Conservation (phyloP, 2,329 filamentous ascomycete species). For the Pseudocercospora ulei region DNA sequence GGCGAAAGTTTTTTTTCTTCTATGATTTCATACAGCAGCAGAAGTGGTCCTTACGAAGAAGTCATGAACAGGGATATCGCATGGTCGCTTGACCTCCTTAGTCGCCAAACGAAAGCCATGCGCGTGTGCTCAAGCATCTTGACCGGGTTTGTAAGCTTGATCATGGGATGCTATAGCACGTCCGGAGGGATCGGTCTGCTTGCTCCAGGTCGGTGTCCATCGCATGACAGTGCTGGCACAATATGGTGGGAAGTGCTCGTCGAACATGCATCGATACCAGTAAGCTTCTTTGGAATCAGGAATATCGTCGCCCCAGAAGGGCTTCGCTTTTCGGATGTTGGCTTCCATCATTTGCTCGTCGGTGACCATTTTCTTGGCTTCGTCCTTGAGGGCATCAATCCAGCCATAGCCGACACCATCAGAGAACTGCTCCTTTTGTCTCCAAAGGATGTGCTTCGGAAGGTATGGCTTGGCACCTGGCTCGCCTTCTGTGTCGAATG, state of each 20-base stretch:
- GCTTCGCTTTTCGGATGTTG: constrained; percentile 71
- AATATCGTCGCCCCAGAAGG: constrained; percentile 85
- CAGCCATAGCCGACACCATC: constrained; percentile 98
- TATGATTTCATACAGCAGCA: too few relatives aligned
- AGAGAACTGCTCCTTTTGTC: constrained; percentile 98
- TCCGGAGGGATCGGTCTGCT: constrained; percentile 91
- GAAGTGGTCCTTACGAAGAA: too few relatives aligned
- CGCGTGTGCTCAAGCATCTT: background rate
- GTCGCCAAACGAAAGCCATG: constrained; percentile 1
- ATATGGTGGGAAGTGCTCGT: constrained; percentile 90
- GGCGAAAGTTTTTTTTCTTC: too few relatives aligned
- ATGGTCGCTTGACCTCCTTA: too few relatives aligned
- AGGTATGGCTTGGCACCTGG: constrained; percentile 74
- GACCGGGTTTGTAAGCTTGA: constrained; percentile 30
- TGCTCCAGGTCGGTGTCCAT: constrained; percentile 96
- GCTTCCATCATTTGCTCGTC: constrained; percentile 72
- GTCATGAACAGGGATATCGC: too few relatives aligned
- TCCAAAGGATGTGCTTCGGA: constrained; percentile 91
- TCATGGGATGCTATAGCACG: constrained; percentile 42
- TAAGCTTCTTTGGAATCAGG: constrained; percentile 97
- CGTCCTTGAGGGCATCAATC: constrained; percentile 96
- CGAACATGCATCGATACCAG: constrained; percentile 98
- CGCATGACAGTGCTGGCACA: constrained; percentile 90
- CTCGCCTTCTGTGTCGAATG: constrained; percentile 76
- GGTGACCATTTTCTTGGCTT: constrained; percentile 76